Evolutionary conservation across 768 basidiomycete genomes (phyloP).

Genomic region (Crucibulum laeve): DNA sequence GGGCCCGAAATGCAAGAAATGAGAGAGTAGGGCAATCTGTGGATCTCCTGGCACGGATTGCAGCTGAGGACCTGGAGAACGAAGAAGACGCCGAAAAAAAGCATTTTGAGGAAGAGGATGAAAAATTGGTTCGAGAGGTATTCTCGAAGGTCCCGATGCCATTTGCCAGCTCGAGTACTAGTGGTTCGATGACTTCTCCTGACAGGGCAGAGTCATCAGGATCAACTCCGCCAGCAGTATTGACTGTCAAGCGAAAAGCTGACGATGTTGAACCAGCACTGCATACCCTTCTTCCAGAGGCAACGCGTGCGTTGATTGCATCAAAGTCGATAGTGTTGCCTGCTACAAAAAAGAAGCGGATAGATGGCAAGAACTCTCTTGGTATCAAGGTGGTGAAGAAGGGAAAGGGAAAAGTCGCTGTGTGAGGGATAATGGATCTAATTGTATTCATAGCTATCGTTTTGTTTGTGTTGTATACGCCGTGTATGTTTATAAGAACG

Average conservation of each 20-base stretch:
- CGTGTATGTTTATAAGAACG: too few relatives aligned
- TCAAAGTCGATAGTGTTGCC: slow-evolving; percentile 39
- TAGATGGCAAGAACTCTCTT: slow-evolving; percentile 54
- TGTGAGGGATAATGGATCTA: too few relatives aligned
- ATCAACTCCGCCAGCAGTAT: slow-evolving; percentile 11
- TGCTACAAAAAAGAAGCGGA: slow-evolving; percentile 50
- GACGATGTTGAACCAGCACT: slow-evolving; percentile 73
- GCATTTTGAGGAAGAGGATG: slow-evolving; percentile 86
- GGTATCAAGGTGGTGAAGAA: slow-evolving; percentile 76
- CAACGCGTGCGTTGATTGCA: slow-evolving; percentile 53
- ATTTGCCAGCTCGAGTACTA: slow-evolving; percentile 8
- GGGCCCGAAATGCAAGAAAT: slow-evolving; percentile 82
- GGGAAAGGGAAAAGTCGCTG: slow-evolving; percentile 18
- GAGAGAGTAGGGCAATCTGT: slow-evolving; percentile 78
- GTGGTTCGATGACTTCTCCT: not conserved
- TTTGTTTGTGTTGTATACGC: not conserved
- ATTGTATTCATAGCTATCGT: too few relatives aligned
- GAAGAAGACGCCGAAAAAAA: slow-evolving; percentile 71
- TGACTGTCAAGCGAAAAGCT: slow-evolving; percentile 88
- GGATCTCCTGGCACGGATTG: slow-evolving; percentile 62
- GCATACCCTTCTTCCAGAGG: slow-evolving; percentile 63
- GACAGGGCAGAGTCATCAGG: too few relatives aligned
- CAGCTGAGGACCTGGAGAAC: slow-evolving; percentile 66
- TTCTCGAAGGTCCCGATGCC: slow-evolving; percentile 71
- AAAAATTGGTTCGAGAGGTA: slow-evolving; percentile 79